Percentiles rank a stretch among this genome's conserved stretches.
Conservation (phyloP, 164 flowering plant genomes). For the Annona squamosa region DNA sequence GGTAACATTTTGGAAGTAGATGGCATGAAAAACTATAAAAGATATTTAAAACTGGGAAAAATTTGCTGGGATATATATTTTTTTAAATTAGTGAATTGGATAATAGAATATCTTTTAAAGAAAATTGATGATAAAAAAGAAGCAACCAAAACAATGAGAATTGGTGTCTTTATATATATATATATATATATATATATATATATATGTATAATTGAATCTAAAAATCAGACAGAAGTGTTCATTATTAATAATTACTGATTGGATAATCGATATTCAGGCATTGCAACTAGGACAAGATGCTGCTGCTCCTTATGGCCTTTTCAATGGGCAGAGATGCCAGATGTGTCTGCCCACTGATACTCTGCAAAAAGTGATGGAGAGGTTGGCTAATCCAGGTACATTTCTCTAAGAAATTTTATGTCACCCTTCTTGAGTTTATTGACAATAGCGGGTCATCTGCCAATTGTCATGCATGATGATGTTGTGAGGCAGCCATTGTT, state of each 20-base stretch:
- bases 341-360: conserved; percentile 91
- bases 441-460: background rate
- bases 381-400: conserved; percentile 73
- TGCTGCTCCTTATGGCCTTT: conserved; percentile 41
- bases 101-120: background rate
- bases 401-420: background rate
- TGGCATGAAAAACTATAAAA: too few species aligned
- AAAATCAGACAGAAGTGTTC: background rate
- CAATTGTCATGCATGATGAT: background rate
- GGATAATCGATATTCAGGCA: conserved; percentile 35
- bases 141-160: background rate
- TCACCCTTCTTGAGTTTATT: background rate
- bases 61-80: background rate
- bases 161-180: background rate
- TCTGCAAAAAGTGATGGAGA: conserved; percentile 83
- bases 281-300: conserved; percentile 79
- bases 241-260: background rate
- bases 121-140: background rate
- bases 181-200: too few species aligned
- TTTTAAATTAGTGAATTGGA: too few species aligned
- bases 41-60: background rate
- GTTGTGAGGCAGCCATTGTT: too few species aligned
- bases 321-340: conserved; percentile 68
- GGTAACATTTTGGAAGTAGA: background rate
- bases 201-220: too few species aligned